Percentiles rank a stretch among this genome's conserved stretches.
phyloP scores from a whole-genome alignment of 2,329 filamentous ascomycete genomes.

The Colletotrichum siamense region DNA sequence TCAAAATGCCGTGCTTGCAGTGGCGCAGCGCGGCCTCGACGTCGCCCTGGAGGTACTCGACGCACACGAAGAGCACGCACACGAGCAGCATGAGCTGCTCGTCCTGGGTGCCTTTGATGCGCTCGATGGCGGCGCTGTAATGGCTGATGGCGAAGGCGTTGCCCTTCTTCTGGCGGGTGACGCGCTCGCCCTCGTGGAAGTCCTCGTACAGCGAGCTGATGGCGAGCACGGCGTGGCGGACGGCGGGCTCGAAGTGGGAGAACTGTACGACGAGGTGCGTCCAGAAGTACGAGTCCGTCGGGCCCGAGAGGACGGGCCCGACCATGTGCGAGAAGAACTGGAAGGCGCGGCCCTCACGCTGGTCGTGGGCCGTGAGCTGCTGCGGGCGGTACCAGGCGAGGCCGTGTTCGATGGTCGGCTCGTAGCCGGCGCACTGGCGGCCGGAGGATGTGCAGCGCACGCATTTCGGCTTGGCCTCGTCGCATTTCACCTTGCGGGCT shows the following conservation, averaged over 20 bases:
- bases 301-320: constrained; percentile 16
- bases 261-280: constrained; percentile 50
- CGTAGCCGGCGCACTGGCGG: constrained; percentile 36
- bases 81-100: constrained; percentile 42
- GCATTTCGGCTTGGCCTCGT: constrained; percentile 60
- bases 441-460: constrained; percentile 59
- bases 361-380: constrained; percentile 19
- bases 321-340: constrained; percentile 20
- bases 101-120: constrained; percentile 29
- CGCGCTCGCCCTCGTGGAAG: constrained; percentile 12
- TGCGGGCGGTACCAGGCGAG: constrained; percentile 21
- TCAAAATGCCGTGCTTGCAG: constrained; percentile 10
- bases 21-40: constrained; percentile 34
- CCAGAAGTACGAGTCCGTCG: constrained; percentile 42
- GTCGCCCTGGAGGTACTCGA: constrained; percentile 59
- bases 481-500: constrained; percentile 62
- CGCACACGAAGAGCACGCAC: constrained; percentile 57
- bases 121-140: constrained; percentile 29
- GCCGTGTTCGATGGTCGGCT: constrained; percentile 3
- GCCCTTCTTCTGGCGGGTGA: constrained; percentile 6
- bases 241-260: constrained; percentile 47
- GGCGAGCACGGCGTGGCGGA: constrained; percentile 55
- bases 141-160: constrained; percentile 28
- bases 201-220: constrained; percentile 52
- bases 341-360: constrained; percentile 24